These are phyloP conservation scores for Skeletonema menzelii DNA, from an alignment of 108 stramenopile species.

Conservation along the genomic window DNA sequence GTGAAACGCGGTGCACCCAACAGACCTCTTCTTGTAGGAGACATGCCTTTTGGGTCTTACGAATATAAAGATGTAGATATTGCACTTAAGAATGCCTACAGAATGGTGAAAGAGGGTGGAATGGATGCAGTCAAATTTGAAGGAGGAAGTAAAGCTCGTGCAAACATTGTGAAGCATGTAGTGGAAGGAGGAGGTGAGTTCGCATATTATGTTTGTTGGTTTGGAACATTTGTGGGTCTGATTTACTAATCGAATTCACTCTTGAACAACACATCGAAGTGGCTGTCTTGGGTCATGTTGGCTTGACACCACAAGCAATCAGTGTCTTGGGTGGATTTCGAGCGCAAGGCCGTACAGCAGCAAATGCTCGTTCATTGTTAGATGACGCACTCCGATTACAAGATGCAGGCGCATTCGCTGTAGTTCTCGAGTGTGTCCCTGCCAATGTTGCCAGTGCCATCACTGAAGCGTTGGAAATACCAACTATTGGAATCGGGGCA, in stretches of 20 bases:
- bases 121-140: constrained; percentile 95
- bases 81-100: constrained; percentile 84
- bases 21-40: constrained; percentile 90
- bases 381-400: constrained; percentile 95
- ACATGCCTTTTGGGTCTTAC: constrained; percentile 98
- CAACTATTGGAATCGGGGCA: constrained; percentile 99
- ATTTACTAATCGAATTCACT: neutral
- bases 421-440: constrained; percentile 98
- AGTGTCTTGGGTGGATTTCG: constrained; percentile 96
- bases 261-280: constrained; percentile 38
- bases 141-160: constrained; percentile 72
- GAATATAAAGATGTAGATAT: constrained; percentile 88
- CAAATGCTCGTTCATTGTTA: constrained; percentile 78
- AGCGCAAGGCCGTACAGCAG: constrained; percentile 96
- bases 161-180: constrained; percentile 77
- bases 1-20: constrained; percentile 81
- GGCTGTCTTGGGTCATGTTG: constrained; percentile 98
- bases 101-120: constrained; percentile 90
- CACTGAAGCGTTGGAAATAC: constrained; percentile 94
- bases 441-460: constrained; percentile 89
- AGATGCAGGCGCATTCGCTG: constrained; percentile 94
- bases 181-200: constrained; percentile 87
- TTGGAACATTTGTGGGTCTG: neutral
- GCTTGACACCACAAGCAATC: constrained; percentile 97
- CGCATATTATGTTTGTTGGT: neutral